Percentiles rank a stretch among this genome's conserved stretches.
These are phyloP conservation scores for Andrographis paniculata DNA, from an alignment of 305 asterid genomes.

Conservation along the genomic window DNA sequence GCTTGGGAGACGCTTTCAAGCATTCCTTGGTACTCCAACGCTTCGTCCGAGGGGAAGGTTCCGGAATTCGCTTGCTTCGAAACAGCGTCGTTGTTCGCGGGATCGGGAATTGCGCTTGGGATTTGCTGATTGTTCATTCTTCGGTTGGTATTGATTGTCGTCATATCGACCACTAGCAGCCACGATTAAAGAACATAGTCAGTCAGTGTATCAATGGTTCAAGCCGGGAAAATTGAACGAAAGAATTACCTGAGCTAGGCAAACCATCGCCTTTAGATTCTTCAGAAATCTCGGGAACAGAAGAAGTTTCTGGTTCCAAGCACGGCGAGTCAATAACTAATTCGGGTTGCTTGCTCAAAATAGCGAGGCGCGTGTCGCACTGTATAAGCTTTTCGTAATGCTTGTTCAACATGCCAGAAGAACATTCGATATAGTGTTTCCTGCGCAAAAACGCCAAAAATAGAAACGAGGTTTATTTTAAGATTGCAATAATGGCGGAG, in stretches of 20 bases:
- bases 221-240: too few species aligned
- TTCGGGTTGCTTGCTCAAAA: constrained; percentile 59
- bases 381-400: constrained; percentile 78
- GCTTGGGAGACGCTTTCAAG: constrained; percentile 50
- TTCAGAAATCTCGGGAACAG: constrained; percentile 30
- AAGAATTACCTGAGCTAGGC: too few species aligned
- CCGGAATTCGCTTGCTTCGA: constrained; percentile 57
- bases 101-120: constrained; percentile 57
- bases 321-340: constrained; percentile 1
- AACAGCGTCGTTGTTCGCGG: constrained; percentile 49
- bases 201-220: too few species aligned
- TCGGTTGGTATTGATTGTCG: too few species aligned
- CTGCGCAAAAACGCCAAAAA: constrained; percentile 36
- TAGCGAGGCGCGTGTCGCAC: constrained; percentile 53
- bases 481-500: constrained; percentile 3
- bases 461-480: too few species aligned
- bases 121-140: constrained; percentile 29
- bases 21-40: constrained; percentile 50
- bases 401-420: constrained; percentile 64
- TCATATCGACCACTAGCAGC: too few species aligned
- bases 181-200: too few species aligned
- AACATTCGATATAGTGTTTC: constrained; percentile 56
- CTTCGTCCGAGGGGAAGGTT: constrained; percentile 36
- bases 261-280: constrained; percentile 25
- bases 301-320: constrained; percentile 20